Percentiles rank a stretch among this genome's conserved stretches.
Evolutionary conservation across 139 green algal genomes (phyloP).

Genomic region (Tetradesmus obliquus): DNA sequence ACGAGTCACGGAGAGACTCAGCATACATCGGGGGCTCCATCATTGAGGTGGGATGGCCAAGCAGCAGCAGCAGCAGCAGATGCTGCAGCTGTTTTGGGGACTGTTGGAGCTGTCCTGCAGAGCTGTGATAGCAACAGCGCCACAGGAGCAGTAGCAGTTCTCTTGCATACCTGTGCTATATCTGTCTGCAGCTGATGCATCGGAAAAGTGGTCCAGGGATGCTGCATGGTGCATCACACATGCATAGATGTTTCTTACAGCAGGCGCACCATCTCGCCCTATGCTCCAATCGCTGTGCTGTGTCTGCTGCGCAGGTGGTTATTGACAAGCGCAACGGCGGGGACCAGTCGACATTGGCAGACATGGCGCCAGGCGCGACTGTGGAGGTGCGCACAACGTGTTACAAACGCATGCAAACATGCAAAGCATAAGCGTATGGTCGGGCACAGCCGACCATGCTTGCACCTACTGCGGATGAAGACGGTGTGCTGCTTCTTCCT

Average conservation of each 20-base stretch:
- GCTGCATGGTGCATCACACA: no score
- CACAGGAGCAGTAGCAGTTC: neutral
- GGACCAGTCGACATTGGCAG: slow-evolving; percentile 24
- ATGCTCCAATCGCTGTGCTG: neutral
- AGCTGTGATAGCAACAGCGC: no score
- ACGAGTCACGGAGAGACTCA: slow-evolving; percentile 72
- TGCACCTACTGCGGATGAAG: no score
- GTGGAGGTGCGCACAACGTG: slow-evolving; percentile 23
- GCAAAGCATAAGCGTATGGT: neutral
- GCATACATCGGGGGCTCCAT: slow-evolving; percentile 78
- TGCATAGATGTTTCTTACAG: no score
- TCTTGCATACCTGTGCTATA: no score
- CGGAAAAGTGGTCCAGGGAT: no score
- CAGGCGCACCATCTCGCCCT: no score
- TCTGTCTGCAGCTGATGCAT: no score
- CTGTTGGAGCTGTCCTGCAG: no score
- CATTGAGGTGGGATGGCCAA: slow-evolving; percentile 71
- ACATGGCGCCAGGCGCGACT: slow-evolving; percentile 29
- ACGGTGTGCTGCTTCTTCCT: no score
- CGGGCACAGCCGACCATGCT: no score
- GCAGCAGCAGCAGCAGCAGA: neutral
- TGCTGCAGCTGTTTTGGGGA: neutral
- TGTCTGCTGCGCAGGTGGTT: slow-evolving; percentile 8
- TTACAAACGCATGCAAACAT: neutral
- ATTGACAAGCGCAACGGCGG: slow-evolving; percentile 25